A percentile compares a stretch with the other conserved stretches of the same genome.
Evolutionary conservation across 2,329 filamentous ascomycete genomes (phyloP).

Genomic region (Albifimbria verrucaria): DNA sequence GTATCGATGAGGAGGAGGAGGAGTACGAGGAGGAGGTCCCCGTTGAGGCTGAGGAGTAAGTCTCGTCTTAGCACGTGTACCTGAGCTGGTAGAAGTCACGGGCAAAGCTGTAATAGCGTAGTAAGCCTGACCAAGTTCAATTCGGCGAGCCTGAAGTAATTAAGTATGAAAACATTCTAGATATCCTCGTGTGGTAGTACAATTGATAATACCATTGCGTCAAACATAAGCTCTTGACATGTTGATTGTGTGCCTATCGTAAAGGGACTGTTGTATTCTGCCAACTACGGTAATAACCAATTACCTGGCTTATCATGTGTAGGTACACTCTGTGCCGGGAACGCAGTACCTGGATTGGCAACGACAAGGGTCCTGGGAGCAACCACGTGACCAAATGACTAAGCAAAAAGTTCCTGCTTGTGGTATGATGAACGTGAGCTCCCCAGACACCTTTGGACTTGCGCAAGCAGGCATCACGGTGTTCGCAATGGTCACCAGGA

Average conservation of each 20-base stretch:
- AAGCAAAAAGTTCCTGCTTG: constrained; percentile 14
- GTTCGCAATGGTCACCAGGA: constrained; percentile 48
- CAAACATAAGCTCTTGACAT: constrained; percentile 18
- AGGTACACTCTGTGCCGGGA: too few relatives aligned
- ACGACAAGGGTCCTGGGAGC: neutral
- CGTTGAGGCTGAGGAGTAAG: constrained; percentile 64
- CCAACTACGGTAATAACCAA: too few relatives aligned
- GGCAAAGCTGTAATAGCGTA: constrained; percentile 12
- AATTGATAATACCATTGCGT: constrained; percentile 27
- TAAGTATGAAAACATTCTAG: constrained; percentile 31
- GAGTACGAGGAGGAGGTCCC: constrained; percentile 86
- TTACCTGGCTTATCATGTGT: too few relatives aligned
- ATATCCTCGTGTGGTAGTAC: constrained; percentile 36
- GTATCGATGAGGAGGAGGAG: constrained; percentile 95
- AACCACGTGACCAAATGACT: constrained; percentile 30
- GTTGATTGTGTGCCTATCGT: too few relatives aligned
- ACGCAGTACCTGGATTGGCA: neutral
- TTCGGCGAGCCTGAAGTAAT: constrained; percentile 28
- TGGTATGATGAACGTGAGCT: neutral
- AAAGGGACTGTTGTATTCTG: too few relatives aligned
- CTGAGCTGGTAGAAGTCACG: too few relatives aligned
- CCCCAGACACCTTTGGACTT: neutral
- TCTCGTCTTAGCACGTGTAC: neutral
- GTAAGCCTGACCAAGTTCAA: constrained; percentile 25
- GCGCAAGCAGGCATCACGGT: neutral